phyloP scores from a whole-genome alignment of 352 stramenopile genomes.

The Elongisporangium prolatum region DNA sequence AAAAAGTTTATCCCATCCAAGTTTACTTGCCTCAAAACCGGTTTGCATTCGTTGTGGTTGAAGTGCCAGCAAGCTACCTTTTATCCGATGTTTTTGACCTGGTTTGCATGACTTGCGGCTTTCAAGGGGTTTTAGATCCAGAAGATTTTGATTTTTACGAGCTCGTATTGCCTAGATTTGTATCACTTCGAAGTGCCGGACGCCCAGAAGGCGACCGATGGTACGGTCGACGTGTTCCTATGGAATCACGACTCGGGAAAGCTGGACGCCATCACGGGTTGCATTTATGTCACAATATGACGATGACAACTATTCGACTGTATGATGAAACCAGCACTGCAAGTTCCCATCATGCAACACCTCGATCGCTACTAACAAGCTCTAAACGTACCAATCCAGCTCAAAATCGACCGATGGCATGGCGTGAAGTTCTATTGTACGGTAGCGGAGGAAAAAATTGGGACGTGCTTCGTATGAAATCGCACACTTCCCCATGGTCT shows the following conservation, averaged over 20 bases:
- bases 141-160: slow-evolving; percentile 87
- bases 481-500: slow-evolving; percentile 72
- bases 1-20: slow-evolving; percentile 42
- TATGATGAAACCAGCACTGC: slow-evolving; percentile 86
- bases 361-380: slow-evolving; percentile 63
- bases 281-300: slow-evolving; percentile 83
- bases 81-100: slow-evolving; percentile 74
- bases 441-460: slow-evolving; percentile 71
- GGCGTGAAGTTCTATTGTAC: slow-evolving; percentile 75
- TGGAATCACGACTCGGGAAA: slow-evolving; percentile 53
- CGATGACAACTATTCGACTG: slow-evolving; percentile 85
- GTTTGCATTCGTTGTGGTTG: slow-evolving; percentile 77
- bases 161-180: slow-evolving; percentile 73
- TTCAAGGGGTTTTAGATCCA: slow-evolving; percentile 60
- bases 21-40: slow-evolving; percentile 85
- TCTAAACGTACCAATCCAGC: slow-evolving; percentile 74
- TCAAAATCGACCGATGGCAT: slow-evolving; percentile 74
- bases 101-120: slow-evolving; percentile 74
- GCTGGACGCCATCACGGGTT: slow-evolving; percentile 61
- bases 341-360: slow-evolving; percentile 78
- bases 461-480: slow-evolving; percentile 81
- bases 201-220: slow-evolving; percentile 80
- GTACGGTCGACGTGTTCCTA: slow-evolving; percentile 72
- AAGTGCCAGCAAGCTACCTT: slow-evolving; percentile 41
- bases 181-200: slow-evolving; percentile 79